phyloP scores from a whole-genome alignment of 2,329 filamentous ascomycete genomes.

The Trichoderma guizhouense region DNA sequence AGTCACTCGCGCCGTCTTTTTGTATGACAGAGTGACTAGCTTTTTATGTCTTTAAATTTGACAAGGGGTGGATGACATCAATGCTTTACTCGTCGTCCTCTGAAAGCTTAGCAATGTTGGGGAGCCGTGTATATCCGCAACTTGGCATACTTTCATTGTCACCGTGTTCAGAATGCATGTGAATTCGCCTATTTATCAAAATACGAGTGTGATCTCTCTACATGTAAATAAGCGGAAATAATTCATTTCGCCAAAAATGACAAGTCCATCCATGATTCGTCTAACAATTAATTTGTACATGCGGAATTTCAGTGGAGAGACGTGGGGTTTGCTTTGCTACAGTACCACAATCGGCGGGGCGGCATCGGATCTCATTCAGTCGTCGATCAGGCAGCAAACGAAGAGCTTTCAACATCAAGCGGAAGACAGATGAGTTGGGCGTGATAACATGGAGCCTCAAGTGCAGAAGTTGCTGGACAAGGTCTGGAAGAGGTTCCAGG shows the following conservation, averaged over 20 bases:
- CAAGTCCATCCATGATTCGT: neutral
- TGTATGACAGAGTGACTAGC: neutral
- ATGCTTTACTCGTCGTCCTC: neutral
- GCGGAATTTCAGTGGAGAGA: conserved; percentile 13
- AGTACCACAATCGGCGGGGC: conserved; percentile 1
- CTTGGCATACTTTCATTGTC: neutral
- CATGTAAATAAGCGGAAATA: neutral
- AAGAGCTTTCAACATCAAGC: neutral
- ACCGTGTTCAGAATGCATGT: neutral
- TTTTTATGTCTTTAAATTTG: neutral
- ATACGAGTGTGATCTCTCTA: neutral
- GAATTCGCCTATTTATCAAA: neutral
- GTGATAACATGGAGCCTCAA: conserved; percentile 67
- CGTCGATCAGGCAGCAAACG: neutral
- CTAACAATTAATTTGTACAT: neutral
- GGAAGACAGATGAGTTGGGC: neutral
- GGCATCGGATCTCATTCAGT: neutral
- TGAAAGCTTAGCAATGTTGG: neutral
- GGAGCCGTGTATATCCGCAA: neutral
- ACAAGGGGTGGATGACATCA: conserved; percentile 2
- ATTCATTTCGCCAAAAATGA: neutral
- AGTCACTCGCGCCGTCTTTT: neutral
- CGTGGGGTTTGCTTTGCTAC: neutral
- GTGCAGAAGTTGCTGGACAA: conserved; percentile 68
- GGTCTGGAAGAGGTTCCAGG: conserved; percentile 61